Base-by-base conservation (phyloP, 352 stramenopile genomes). In the Halophytophthora polymorphica region DNA sequence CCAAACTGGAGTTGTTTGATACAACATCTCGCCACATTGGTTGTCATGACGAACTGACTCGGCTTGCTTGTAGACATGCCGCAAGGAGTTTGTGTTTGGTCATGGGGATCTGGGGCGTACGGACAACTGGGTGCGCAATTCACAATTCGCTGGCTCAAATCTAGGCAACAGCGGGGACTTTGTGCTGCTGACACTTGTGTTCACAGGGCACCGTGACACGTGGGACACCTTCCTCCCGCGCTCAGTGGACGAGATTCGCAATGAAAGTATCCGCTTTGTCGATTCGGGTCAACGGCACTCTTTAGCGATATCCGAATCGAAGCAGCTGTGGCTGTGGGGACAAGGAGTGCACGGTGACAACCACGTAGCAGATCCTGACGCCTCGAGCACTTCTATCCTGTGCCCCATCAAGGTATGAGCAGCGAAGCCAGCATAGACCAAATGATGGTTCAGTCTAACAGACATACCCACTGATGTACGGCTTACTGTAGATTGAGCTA, bases 321-420 rank as follows among this genome's bases (percentile, higher is more conserved):
- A 61, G 31, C 50, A 82, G 14, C 54, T 93, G n/a, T 93, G 83
- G 80, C 22, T 83, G 7, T 93, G 83, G 83, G 83, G 83, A 0
- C 68, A 89, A 50, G 80, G 83, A 0, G 61, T 90, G 23, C 79
- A 88, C 39, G 78, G 74, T 25, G 58, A 69, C 12, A 65, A 80
- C 22, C 64, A 86, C 2, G 46, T 76, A 0, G 33, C 64, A 8
- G 55, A 73, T 6, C 59, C 65, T 12, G 67, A 90, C 21, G 37
- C 64, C 13, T 61, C 70, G 4, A 88, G 62, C 42, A 68, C 64
- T 2, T 83, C 75, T 13, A 66, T 87, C 11, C 50, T 90, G 12
- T 66, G 77, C 6, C 80, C 83, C 4, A 65, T 83, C 11, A 64
- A 62, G 29, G 79, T 86, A 66, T 18, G 49, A 48, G 25, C 7